phyloP scores from a whole-genome alignment of 106 monocot species.

The Acanthochlamys bracteata region DNA sequence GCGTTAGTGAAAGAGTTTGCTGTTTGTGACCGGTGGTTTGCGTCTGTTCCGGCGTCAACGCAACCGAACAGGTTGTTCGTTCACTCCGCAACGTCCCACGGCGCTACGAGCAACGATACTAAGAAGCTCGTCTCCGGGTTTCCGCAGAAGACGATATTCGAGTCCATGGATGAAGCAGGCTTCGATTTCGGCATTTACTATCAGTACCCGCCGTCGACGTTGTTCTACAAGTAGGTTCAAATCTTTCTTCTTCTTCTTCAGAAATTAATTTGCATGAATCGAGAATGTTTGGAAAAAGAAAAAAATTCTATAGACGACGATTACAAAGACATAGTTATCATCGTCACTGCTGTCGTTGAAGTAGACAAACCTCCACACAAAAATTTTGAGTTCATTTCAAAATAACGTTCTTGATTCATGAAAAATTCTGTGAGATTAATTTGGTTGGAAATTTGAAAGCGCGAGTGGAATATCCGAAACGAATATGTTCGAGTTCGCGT shows the following conservation, averaged over 20 bases:
- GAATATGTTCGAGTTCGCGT: no score
- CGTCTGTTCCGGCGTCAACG: constrained; percentile 79
- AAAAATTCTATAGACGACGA: no score
- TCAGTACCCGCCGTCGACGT: constrained; percentile 72
- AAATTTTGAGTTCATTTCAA: no score
- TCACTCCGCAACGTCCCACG: constrained; percentile 88
- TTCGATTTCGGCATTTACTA: constrained; percentile 75
- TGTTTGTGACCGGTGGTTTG: constrained; percentile 90
- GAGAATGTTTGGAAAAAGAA: no score
- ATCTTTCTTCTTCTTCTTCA: background rate
- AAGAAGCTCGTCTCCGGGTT: constrained; percentile 50
- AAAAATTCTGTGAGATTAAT: no score
- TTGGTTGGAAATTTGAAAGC: no score
- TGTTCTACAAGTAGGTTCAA: constrained; percentile 65
- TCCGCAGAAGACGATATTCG: constrained; percentile 89
- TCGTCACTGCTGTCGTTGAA: no score
- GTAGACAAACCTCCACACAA: no score
- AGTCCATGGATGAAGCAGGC: constrained; percentile 63
- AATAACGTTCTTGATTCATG: no score
- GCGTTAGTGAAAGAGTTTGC: constrained; percentile 73
- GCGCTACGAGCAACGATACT: constrained; percentile 65
- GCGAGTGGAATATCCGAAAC: no score
- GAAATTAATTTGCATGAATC: no score
- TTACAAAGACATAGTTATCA: no score
- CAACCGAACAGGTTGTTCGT: constrained; percentile 88